phyloP scores from a whole-genome alignment of 768 basidiomycete species.

The Mycena olivaceomarginata region DNA sequence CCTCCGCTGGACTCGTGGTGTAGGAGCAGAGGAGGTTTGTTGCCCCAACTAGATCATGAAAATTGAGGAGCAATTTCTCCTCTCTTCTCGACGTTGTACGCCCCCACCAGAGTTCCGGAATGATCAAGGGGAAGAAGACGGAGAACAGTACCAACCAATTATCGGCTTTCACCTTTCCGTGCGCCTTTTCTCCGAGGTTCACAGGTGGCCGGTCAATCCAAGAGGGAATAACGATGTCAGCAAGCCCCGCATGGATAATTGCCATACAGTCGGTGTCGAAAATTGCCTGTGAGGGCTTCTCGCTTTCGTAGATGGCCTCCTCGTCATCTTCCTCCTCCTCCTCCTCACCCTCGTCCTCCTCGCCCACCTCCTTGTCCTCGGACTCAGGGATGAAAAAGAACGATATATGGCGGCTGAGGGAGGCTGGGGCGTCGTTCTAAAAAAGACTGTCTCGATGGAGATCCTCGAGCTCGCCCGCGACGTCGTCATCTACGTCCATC shows the following conservation, averaged over 20 bases:
- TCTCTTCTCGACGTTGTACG: not conserved
- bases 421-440: too few species aligned
- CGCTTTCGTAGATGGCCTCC: slow-evolving; percentile 16
- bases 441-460: too few species aligned
- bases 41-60: slow-evolving; percentile 32
- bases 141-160: slow-evolving; percentile 41
- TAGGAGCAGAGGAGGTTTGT: slow-evolving; percentile 34
- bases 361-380: too few species aligned
- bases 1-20: slow-evolving; percentile 1
- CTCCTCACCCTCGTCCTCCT: slow-evolving; percentile 3
- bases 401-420: too few species aligned
- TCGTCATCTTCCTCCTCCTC: slow-evolving; percentile 8
- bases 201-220: slow-evolving; percentile 40
- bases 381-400: too few species aligned
- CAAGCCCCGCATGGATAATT: slow-evolving; percentile 26
- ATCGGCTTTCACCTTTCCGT: slow-evolving; percentile 47
- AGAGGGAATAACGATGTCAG: slow-evolving; percentile 24
- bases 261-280: slow-evolving; percentile 22
- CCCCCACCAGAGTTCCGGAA: slow-evolving; percentile 25
- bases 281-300: slow-evolving; percentile 23
- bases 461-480: too few species aligned
- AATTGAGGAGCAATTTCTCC: slow-evolving; percentile 17
- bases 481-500: too few species aligned
- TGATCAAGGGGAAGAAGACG: slow-evolving; percentile 36
- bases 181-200: slow-evolving; percentile 42